Base-by-base conservation (phyloP, 345 rosid species). In the Gossypium sturtianum region DNA sequence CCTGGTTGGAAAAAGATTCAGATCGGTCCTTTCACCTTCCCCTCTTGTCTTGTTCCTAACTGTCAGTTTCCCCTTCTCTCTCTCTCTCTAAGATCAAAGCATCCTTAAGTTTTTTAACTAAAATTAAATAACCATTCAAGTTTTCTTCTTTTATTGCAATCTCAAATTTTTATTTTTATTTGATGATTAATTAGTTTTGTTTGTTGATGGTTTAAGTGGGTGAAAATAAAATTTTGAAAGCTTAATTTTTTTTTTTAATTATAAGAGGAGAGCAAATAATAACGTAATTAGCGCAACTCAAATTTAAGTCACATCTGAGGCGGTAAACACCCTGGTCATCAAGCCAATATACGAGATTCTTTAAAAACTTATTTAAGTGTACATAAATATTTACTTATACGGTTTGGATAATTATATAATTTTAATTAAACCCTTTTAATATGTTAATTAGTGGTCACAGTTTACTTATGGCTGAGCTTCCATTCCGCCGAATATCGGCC, bases 1-100 rank as follows among this genome's bases (percentile, higher is more conserved):
- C 47, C 84, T 51, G 89, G 89, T 52, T 89, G 90, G 92, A 76
- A 41, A 66, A 85, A 77, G 83, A 56, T 80, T 4, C 80, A 83
- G 81, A 76, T 78, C 56, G 82, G 79, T 69, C 80, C 70, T n/a
- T 16, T 84, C 2, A 25, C 57, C 61, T 80, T 62, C 59, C 81
- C 90, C 3, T 49, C 80, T 58, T 86, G 92, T 54, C 10, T 80
- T 11, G 0, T 86, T 41, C 90, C 92, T 12, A 82, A 88, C 74
- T 85, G 90, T 88, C 25, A 83, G 87, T 73, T n/a, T 4, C 62
- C 22, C 49, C 38, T 10, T 53, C 60, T 2, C 9, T 23, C n/a
- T 23, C n/a, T 38, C 27, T 70, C 49, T 53, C 44, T 47, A 64
- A 38, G 25, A 64, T 41, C 20, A 64, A 38, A n/a, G 65, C 9